phyloP scores from a whole-genome alignment of 805 yeast species.

The Komagataella pastoris region DNA sequence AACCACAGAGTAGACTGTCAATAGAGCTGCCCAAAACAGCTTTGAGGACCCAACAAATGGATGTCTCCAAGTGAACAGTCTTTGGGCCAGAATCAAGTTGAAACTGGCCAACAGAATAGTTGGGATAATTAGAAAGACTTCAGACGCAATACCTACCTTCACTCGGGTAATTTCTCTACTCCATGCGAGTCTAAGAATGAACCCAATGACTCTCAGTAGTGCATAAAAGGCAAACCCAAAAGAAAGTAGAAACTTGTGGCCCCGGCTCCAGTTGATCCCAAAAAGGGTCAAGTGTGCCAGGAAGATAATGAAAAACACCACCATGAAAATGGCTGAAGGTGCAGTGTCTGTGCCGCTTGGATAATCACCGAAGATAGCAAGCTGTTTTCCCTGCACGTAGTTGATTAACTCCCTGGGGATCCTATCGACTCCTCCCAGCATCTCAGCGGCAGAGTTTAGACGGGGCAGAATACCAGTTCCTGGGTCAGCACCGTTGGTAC shows the following conservation, averaged over 20 bases:
- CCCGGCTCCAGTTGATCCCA: conserved; percentile 31
- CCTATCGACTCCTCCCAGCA: conserved; percentile 5
- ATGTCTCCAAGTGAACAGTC: conserved; percentile 67
- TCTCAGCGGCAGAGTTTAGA: background rate
- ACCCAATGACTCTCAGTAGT: conserved; percentile 42
- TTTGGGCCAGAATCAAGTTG: conserved; percentile 55
- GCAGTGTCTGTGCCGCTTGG: conserved; percentile 40
- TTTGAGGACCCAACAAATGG: conserved; percentile 50
- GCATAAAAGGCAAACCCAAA: conserved; percentile 42
- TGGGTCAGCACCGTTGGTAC: background rate
- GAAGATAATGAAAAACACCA: conserved; percentile 32
- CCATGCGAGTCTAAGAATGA: conserved; percentile 46
- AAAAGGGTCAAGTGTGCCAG: conserved; percentile 36
- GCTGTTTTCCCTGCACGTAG: conserved; percentile 26
- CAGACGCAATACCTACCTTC: conserved; percentile 39
- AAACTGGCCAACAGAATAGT: conserved; percentile 44
- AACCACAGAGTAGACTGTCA: conserved; percentile 37
- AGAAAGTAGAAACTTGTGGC: conserved; percentile 47
- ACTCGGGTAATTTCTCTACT: conserved; percentile 32
- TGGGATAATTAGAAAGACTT: conserved; percentile 42
- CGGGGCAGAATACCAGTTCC: background rate
- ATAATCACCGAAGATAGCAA: conserved; percentile 50
- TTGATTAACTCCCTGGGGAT: conserved; percentile 27
- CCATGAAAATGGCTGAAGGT: conserved; percentile 46
- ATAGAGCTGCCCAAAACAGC: conserved; percentile 37